Evolutionary conservation across 1,284 basidiomycete species (phyloP), one percentile per base, ranked within the genome.

Genomic region (Heterobasidion irregulare): DNA sequence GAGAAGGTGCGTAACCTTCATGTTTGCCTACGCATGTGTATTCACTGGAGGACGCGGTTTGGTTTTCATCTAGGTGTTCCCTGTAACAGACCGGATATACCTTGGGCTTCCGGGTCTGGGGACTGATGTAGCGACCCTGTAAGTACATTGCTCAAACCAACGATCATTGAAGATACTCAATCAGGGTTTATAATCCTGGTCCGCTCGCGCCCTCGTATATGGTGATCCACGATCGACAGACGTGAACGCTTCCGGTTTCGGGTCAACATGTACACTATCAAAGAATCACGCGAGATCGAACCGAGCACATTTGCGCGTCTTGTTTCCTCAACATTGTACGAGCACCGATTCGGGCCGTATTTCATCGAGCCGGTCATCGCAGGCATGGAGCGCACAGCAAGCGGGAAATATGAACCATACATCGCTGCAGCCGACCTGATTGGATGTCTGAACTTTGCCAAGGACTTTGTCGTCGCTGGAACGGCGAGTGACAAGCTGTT

Each of bases 231-330:
- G n/a, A 16, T n/a, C 41, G 53, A 15, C 61, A 94, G 92, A 62
- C 86, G 84, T 61, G 93, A 98, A 70, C 83, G 85, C 54, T 87
- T 98, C 66, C 85, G 97, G 56, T 97, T 92, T 75, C 82, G 95
- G 58, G 88, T 97, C 57, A 99, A 99, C 77, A 97, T 99, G 92
- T 99, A 98, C 76, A 92, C 92, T 51, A 98, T 99, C 83, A 99
- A 99, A 75, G 97, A 99, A 71, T 96, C 98, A 69, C 84, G 97
- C 58, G 89, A 95, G 65, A 98, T 99, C 66, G 88, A 94, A 64
- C 97, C 97, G 50, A 87, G 95, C 75, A 94, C 94, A 8, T 98
- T 99, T 72, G 91, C 94, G 26, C 92, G 96, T 67, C 85, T 99
- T 61, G 89, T 98, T 60, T 95, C 92, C 54, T 95, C 92, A 55